phyloP scores from a whole-genome alignment of 345 rosid species.

The Arabidopsis suecica region DNA sequence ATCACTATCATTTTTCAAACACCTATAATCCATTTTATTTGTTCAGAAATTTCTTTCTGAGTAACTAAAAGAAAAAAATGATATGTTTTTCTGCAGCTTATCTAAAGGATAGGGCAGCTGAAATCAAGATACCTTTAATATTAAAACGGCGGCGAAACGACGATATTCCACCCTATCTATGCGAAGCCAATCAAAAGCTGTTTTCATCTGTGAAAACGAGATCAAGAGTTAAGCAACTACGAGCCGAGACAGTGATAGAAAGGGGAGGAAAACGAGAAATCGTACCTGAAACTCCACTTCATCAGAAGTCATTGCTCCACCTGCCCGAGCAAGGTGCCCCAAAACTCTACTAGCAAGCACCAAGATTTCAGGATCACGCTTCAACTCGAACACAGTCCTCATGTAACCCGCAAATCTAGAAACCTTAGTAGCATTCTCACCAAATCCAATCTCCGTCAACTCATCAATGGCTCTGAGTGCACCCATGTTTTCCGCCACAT shows the following conservation, averaged over 20 bases:
- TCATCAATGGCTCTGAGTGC: slow-evolving; percentile 90
- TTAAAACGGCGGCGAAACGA: slow-evolving; percentile 89
- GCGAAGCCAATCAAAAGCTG: slow-evolving; percentile 90
- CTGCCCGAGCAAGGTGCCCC: slow-evolving; percentile 98
- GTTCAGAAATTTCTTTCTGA: background rate
- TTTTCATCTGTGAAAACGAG: slow-evolving; percentile 62
- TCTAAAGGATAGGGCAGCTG: slow-evolving; percentile 22
- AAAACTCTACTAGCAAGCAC: slow-evolving; percentile 93
- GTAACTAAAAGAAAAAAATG: background rate
- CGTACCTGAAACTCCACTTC: slow-evolving; percentile 95
- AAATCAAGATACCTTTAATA: slow-evolving; percentile 68
- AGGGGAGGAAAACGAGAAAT: slow-evolving; percentile 20
- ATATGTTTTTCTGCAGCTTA: slow-evolving; percentile 17
- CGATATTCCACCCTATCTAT: slow-evolving; percentile 88
- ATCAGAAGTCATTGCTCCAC: slow-evolving; percentile 99
- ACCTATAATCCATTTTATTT: background rate
- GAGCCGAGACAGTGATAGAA: slow-evolving; percentile 1
- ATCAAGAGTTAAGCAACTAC: slow-evolving; percentile 25
- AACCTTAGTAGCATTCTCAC: slow-evolving; percentile 96
- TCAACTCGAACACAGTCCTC: slow-evolving; percentile 77
- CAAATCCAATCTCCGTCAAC: slow-evolving; percentile 89
- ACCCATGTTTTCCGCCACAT: slow-evolving; percentile 88
- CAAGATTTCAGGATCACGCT: slow-evolving; percentile 84
- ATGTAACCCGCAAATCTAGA: slow-evolving; percentile 80
- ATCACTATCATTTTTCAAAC: slow-evolving; percentile 16